Evolutionary conservation across 2,329 filamentous ascomycete species (phyloP), one percentile per base, ranked within the genome.

Genomic region (Phaeoacremonium minimum): DNA sequence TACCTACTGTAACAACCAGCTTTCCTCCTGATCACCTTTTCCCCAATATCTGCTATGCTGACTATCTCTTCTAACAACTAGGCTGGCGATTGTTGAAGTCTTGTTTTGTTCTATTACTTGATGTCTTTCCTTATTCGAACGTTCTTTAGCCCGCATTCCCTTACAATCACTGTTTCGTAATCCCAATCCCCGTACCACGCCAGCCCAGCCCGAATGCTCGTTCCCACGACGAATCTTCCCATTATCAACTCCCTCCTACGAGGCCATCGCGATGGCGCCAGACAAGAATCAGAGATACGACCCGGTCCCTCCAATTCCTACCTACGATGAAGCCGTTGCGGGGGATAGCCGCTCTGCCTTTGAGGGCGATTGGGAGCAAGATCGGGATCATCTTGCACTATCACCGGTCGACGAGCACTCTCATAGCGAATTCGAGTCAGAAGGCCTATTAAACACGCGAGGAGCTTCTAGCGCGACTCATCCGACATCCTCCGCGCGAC

Each of bases 271-370:
- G 19, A 66, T 64, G 61, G 55, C 59, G 49, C 58, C 64, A 45
- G 72, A 74, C 57, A 66, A 76, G 57, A 79, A 79, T 48, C 62
- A 67, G 38, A 67, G 67, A 42, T 80, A 81, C 59, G 73, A 77
- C 52, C 64, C 72, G 44, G 70, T 84, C 31, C 84, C 87, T 35
- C 85, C 85, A 19, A 91, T 93, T 56, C 87, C 87, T 18, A 80
- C 81, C 30, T 93, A 93, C 61, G 87, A 91, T 60, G 87, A 94
- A 66, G 87, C 87, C 45, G 75, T 77, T 41, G 78, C 79, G 14
- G 78, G 75, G 22, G 44, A 45, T 56, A 71, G 76, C 51, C 75
- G 77, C 56, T 28, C 30, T 18, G 41, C 43, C 32, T 38, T 41
- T 34, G 35, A 38, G 14, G 33, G 37, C 20, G 37, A 39, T 32